Conservation (phyloP, 2,329 filamentous ascomycete species). For the Zelopaecilomyces penicillatus region DNA sequence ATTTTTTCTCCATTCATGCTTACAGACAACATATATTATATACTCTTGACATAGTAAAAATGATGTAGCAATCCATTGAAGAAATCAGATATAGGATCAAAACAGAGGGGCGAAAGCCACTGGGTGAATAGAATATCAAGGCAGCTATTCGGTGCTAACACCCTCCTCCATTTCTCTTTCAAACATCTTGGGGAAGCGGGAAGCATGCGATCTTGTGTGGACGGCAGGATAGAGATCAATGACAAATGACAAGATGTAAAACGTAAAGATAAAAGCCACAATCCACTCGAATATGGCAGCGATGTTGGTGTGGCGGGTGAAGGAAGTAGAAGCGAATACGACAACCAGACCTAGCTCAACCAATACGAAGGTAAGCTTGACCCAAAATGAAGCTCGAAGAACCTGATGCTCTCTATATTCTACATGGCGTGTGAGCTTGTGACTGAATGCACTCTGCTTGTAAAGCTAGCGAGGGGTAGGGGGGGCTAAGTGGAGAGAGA, state of each 20-base stretch:
- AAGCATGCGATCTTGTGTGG: slow-evolving; percentile 38
- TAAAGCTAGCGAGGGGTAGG: neutral
- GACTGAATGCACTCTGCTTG: neutral
- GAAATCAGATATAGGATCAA: too few species aligned
- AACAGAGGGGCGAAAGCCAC: too few species aligned
- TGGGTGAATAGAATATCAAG: too few species aligned
- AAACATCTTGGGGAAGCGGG: slow-evolving; percentile 22
- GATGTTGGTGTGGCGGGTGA: slow-evolving; percentile 44
- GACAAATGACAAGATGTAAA: slow-evolving; percentile 80
- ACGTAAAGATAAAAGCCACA: slow-evolving; percentile 76
- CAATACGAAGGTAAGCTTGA: slow-evolving; percentile 80
- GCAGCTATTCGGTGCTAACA: neutral
- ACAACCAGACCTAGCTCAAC: slow-evolving; percentile 67
- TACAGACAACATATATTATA: too few species aligned
- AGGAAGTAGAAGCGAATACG: slow-evolving; percentile 57
- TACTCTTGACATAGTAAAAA: too few species aligned
- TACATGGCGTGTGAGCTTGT: slow-evolving; percentile 15
- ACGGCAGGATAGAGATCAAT: slow-evolving; percentile 79
- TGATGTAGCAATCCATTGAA: too few species aligned
- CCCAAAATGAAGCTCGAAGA: slow-evolving; percentile 72
- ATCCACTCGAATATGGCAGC: slow-evolving; percentile 74
- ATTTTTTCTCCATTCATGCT: too few species aligned
- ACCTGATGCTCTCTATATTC: slow-evolving; percentile 67
- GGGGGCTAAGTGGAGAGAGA: neutral
- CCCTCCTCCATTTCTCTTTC: slow-evolving; percentile 16